These are phyloP conservation scores for Senna tora DNA, from an alignment of 306 rosid genomes.

Conservation along the genomic window DNA sequence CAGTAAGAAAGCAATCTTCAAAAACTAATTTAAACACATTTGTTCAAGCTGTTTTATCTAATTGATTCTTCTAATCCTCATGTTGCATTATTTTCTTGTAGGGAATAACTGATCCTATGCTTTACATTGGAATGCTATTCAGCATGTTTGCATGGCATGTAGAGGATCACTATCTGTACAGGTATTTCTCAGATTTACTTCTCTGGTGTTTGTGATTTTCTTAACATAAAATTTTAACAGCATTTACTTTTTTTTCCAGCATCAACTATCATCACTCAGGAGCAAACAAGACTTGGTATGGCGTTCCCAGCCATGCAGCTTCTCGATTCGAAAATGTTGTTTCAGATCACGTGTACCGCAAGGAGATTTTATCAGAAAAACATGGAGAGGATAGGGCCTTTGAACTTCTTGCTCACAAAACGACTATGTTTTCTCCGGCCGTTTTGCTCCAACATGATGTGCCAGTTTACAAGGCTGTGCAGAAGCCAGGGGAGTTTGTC, in stretches of 20 bases:
- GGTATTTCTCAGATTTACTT: conserved; percentile 28
- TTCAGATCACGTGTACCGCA: conserved; percentile 33
- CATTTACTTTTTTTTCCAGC: conserved; percentile 28
- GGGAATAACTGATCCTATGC: conserved; percentile 55
- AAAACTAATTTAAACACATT: neutral
- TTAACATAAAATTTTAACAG: neutral
- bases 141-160: conserved; percentile 63
- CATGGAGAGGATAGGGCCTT: conserved; percentile 36
- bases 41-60: neutral
- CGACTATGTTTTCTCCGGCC: conserved; percentile 47
- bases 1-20: conserved; percentile 36
- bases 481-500: conserved; percentile 53
- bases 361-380: conserved; percentile 15
- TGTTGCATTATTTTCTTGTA: neutral
- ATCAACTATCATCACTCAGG: conserved; percentile 55
- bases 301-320: conserved; percentile 41
- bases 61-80: conserved; percentile 1
- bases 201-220: neutral
- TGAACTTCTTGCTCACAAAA: conserved; percentile 41
- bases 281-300: conserved; percentile 50
- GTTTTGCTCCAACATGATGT: conserved; percentile 43
- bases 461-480: conserved; percentile 46
- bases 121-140: conserved; percentile 54
- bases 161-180: conserved; percentile 50
- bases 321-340: conserved; percentile 41